Evolutionary conservation across 495 filamentous ascomycete genomes (phyloP).

Genomic region (Cryomyces minteri): DNA sequence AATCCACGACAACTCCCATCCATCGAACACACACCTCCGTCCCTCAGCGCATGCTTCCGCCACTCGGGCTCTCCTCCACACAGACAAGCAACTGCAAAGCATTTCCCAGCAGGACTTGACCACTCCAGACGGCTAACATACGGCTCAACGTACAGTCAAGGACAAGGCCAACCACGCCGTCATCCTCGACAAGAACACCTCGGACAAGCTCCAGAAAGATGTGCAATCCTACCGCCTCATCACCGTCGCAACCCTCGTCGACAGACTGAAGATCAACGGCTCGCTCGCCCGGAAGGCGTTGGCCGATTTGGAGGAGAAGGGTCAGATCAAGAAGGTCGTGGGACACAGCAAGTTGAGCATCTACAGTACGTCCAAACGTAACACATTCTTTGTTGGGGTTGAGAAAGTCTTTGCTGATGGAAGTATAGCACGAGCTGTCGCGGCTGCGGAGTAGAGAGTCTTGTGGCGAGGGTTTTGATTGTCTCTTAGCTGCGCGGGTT

Average conservation of each 20-base stretch:
- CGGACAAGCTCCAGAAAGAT: conserved; percentile 83
- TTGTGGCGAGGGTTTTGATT: too few species aligned
- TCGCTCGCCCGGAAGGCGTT: conserved; percentile 80
- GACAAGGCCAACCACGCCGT: conserved; percentile 99
- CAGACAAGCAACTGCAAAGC: conserved; percentile 12
- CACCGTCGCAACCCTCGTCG: conserved; percentile 96
- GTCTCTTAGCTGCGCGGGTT: too few species aligned
- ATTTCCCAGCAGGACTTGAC: conserved; percentile 1
- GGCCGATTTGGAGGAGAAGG: conserved; percentile 91
- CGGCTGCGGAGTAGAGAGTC: too few species aligned
- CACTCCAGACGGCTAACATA: conserved; percentile 12
- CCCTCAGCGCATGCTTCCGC: neutral
- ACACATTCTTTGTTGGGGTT: too few species aligned
- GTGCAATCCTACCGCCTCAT: conserved; percentile 99
- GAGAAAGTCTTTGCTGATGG: too few species aligned
- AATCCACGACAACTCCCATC: neutral
- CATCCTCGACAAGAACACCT: conserved; percentile 49
- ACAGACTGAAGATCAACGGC: conserved; percentile 99
- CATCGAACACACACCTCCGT: too few species aligned
- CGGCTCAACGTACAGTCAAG: conserved; percentile 60
- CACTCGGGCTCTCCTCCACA: conserved; percentile 9
- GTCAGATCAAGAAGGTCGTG: conserved; percentile 95
- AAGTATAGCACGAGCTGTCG: too few species aligned
- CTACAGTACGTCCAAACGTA: conserved; percentile 58
- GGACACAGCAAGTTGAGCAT: conserved; percentile 92